Evolutionary conservation across 2,329 filamentous ascomycete genomes (phyloP).

Genomic region (Diaporthe nobilis): DNA sequence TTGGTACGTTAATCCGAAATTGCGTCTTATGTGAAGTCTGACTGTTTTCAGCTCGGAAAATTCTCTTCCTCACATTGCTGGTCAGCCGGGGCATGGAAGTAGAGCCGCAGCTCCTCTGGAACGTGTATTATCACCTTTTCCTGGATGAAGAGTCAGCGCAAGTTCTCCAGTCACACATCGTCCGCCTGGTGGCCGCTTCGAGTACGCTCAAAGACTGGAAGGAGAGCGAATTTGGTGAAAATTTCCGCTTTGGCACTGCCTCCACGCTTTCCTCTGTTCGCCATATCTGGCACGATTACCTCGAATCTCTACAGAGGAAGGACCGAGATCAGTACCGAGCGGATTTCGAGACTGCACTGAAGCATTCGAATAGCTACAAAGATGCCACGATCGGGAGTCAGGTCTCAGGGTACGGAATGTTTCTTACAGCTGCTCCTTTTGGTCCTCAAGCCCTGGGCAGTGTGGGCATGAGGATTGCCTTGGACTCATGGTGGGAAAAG

Average conservation of each 20-base stretch:
- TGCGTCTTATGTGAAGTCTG: constrained; percentile 22
- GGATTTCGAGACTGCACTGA: constrained; percentile 38
- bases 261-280: constrained; percentile 54
- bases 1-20: constrained; percentile 57
- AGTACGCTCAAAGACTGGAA: constrained; percentile 60
- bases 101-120: constrained; percentile 58
- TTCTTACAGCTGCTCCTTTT: constrained; percentile 20
- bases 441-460: constrained; percentile 5
- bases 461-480: not conserved
- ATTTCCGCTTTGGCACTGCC: constrained; percentile 18
- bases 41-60: constrained; percentile 64
- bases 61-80: constrained; percentile 66
- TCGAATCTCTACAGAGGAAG: constrained; percentile 37
- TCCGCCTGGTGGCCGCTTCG: constrained; percentile 58
- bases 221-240: constrained; percentile 56
- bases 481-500: constrained; percentile 33
- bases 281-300: constrained; percentile 57
- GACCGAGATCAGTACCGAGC: constrained; percentile 43
- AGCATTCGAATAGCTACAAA: constrained; percentile 13
- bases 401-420: not conserved
- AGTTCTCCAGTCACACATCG: constrained; percentile 57
- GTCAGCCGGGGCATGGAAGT: constrained; percentile 54
- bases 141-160: constrained; percentile 55
- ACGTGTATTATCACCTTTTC: constrained; percentile 68
- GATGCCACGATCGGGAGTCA: not conserved